Percentiles rank a stretch among this genome's conserved stretches.
These are phyloP conservation scores for Posidonia oceanica DNA, from an alignment of 116 monocot genomes.

Conservation along the genomic window DNA sequence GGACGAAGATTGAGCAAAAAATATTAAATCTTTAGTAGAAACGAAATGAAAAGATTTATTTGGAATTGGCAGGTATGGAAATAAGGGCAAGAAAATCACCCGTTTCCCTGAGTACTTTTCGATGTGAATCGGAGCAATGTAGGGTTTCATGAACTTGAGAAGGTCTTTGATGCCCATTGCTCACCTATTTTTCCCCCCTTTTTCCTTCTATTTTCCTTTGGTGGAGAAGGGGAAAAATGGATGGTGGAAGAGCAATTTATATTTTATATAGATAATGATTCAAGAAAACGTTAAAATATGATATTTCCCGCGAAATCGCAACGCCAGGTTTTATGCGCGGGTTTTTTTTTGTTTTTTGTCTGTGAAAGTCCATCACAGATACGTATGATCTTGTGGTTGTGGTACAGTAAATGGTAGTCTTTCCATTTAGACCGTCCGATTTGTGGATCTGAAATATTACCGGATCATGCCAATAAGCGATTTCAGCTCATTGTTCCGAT, in stretches of 20 bases:
- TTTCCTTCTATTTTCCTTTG: background rate
- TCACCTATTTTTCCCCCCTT: background rate
- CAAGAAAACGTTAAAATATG: no score
- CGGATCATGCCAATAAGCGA: no score
- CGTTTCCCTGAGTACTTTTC: conserved; percentile 57
- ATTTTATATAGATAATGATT: no score
- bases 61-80: background rate
- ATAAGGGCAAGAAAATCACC: conserved; percentile 14
- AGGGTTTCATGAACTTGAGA: conserved; percentile 67
- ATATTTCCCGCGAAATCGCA: no score
- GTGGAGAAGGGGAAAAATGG: background rate
- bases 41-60: background rate
- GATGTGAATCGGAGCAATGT: conserved; percentile 68
- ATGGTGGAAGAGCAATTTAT: background rate
- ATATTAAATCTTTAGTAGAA: background rate
- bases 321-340: no score
- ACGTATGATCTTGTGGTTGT: no score
- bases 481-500: no score
- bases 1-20: background rate
- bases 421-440: no score
- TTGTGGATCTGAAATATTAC: no score
- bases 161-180: conserved; percentile 82
- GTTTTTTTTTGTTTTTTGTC: no score
- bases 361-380: no score
- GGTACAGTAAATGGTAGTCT: no score